Conservation (phyloP, 495 filamentous ascomycete species). For the Bryoglossum gracile region DNA sequence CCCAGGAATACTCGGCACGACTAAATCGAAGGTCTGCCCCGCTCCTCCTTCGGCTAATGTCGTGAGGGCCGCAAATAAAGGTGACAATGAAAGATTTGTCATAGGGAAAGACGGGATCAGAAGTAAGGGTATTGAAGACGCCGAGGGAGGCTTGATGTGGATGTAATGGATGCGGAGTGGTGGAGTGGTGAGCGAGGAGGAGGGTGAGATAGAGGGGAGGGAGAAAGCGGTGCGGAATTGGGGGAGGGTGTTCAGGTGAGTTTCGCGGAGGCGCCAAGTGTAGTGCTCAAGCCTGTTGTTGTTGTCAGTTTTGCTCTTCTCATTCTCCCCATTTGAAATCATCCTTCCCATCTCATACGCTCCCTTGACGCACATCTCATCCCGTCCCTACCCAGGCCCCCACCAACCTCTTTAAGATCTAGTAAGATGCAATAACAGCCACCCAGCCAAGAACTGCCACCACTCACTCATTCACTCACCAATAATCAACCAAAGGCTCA, state of each 20-base stretch:
- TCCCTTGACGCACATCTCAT: no score
- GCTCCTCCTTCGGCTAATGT: constrained; percentile 31
- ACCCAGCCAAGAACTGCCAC: not conserved
- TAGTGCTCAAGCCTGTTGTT: constrained; percentile 49
- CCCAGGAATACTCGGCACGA: constrained; percentile 56
- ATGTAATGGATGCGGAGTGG: constrained; percentile 46
- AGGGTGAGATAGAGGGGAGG: not conserved
- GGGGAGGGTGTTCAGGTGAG: constrained; percentile 47
- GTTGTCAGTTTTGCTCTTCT: not conserved
- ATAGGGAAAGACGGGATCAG: constrained; percentile 65
- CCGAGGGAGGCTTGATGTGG: constrained; percentile 44
- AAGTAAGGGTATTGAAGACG: constrained; percentile 50
- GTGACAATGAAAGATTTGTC: constrained; percentile 54
- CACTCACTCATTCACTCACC: constrained; percentile 28
- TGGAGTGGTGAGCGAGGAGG: no score
- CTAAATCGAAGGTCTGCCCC: constrained; percentile 51
- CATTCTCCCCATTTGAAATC: not conserved
- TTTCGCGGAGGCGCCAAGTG: constrained; percentile 52
- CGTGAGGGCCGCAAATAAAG: constrained; percentile 52
- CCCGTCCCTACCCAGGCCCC: no score
- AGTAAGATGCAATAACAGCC: constrained; percentile 1
- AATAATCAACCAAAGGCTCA: constrained; percentile 47
- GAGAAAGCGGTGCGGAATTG: constrained; percentile 51
- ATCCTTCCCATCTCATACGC: constrained; percentile 1
- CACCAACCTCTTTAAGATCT: no score